Percentiles rank a stretch among this genome's conserved stretches.
Conservation (phyloP, 805 yeast genomes). For the Torulaspora maleeae region DNA sequence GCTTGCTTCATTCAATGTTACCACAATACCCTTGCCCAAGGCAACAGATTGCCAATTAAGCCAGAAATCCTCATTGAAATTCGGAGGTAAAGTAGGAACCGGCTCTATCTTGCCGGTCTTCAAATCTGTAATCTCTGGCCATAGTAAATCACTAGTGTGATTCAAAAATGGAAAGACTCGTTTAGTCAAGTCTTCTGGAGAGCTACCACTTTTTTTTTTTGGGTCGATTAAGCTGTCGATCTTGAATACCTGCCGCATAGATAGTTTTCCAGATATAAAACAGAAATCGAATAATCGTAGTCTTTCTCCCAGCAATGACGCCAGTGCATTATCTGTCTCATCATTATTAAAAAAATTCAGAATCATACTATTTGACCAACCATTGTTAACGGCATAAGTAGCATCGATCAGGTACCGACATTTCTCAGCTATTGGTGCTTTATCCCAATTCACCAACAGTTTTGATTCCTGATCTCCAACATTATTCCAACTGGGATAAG, state of each 20-base stretch:
- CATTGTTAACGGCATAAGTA: constrained; percentile 16
- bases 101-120: constrained; percentile 8
- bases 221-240: constrained; percentile 9
- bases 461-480: constrained; percentile 5
- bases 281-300: constrained; percentile 30
- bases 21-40: constrained; percentile 29
- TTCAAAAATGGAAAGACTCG: constrained; percentile 31
- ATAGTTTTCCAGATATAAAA: constrained; percentile 20
- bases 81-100: constrained; percentile 5
- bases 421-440: constrained; percentile 12
- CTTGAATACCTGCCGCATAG: constrained; percentile 15
- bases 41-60: constrained; percentile 23
- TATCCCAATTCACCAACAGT: constrained; percentile 10
- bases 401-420: constrained; percentile 23
- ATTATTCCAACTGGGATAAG: not conserved
- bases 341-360: constrained; percentile 18
- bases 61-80: constrained; percentile 26
- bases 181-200: constrained; percentile 17
- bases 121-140: constrained; percentile 24
- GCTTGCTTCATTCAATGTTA: constrained; percentile 24
- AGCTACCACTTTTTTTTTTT: not conserved
- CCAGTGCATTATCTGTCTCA: constrained; percentile 19
- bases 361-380: constrained; percentile 23
- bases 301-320: constrained; percentile 25
- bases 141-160: constrained; percentile 11